Evolutionary conservation across 2,329 filamentous ascomycete genomes (phyloP), one percentile per base, ranked within the genome.

Genomic region (Pseudocercospora macadamiae): DNA sequence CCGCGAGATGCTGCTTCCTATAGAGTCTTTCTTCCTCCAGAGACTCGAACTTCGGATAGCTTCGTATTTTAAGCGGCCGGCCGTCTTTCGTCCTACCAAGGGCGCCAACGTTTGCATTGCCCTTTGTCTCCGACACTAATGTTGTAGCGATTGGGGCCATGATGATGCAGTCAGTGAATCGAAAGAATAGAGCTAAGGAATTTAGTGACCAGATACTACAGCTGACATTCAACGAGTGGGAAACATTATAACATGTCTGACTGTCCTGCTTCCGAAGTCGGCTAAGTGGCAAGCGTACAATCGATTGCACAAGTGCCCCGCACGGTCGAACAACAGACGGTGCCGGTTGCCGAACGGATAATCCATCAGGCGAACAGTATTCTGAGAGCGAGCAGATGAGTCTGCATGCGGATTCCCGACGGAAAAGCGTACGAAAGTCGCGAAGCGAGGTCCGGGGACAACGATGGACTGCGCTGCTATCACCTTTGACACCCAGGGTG

Each of bases 21-120:
- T 76, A 79, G 57, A 71, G 65, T 21, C 77, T 67, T 57, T 79
- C 71, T 44, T 72, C 70, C 58, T 75, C 69, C 36, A 71, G 64
- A 32, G 72, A 71, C 16, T 70, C 65, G 49, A 77, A 78, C 8
- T 64, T 69, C 10, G 74, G 74, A 64, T 82, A 82, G 30, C 75
- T 72, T 23, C 79, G 71, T 21, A 82, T 77, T 61, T 76, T 78
- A 30, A 82, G 71, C 8, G 74, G 73, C 61, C 75, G 76, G 18
- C 80, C 80, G 1, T 72, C 75, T 8, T 72, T 75, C 0, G 79
- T 81, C 61, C 74, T 76, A 3, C 80, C 80, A 48, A 81, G 72
- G 3, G 80, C 77, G 26, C 76, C 76, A 3, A 80, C 74, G 1
- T 68, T 71, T 36, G 73, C 74, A 66, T 81, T 82, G 26, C 70